phyloP scores from a whole-genome alignment of 2,329 filamentous ascomycete genomes.

The Fusarium siculi region DNA sequence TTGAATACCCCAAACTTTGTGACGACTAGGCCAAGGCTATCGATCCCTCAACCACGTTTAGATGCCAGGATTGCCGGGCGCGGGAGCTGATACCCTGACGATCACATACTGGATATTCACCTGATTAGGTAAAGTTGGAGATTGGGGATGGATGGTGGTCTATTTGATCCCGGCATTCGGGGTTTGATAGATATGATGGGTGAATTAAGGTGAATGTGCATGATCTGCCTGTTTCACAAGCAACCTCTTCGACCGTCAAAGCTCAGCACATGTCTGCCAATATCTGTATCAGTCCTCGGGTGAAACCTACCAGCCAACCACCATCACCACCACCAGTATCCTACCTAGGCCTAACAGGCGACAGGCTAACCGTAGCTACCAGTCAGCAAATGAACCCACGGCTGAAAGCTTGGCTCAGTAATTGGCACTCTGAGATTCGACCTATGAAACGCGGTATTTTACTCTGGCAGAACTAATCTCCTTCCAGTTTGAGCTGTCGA shows the following conservation, averaged over 20 bases:
- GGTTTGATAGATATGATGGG: neutral
- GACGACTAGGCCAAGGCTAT: neutral
- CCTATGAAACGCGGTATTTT: constrained; percentile 5
- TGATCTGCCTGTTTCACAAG: constrained; percentile 18
- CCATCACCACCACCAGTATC: neutral
- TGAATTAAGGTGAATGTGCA: constrained; percentile 3
- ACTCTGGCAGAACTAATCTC: constrained; percentile 6
- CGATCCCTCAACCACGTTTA: neutral
- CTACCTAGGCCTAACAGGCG: neutral
- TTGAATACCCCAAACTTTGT: neutral
- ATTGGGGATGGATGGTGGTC: neutral
- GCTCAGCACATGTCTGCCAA: constrained; percentile 1
- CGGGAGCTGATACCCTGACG: constrained; percentile 23
- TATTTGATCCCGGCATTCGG: constrained; percentile 1
- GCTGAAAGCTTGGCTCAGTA: constrained; percentile 27
- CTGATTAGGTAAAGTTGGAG: constrained; percentile 20
- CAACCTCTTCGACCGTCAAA: neutral
- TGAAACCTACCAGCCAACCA: neutral
- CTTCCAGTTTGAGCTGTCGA: constrained; percentile 24
- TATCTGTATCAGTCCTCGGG: neutral
- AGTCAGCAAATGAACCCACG: neutral
- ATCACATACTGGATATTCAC: constrained; percentile 30
- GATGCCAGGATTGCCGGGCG: neutral
- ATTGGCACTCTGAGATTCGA: neutral
- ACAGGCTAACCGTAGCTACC: neutral